Evolutionary conservation across 768 basidiomycete species (phyloP), one percentile per base, ranked within the genome.

Genomic region (Filobasidium floriforme): DNA sequence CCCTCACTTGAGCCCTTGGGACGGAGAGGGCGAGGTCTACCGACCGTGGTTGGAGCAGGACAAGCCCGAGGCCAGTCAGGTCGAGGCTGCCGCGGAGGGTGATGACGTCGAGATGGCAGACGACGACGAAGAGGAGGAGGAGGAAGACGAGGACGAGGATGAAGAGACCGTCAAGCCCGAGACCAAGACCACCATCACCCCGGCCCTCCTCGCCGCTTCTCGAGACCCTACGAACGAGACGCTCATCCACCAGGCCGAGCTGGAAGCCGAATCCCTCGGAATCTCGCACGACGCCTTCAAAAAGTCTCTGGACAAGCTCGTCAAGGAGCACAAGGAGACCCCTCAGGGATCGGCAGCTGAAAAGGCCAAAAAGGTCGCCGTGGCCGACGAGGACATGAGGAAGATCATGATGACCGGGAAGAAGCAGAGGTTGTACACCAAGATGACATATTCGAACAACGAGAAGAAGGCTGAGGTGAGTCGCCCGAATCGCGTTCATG

Each of bases 401-500:
- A 94, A 93, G 84, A 94, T 97, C 87, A 84, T 97, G 85, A 87
- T 96, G 87, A 94, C 90, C 81, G 92, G 90, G 79, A 91, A 89
- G 81, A 88, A 94, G 79, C 85, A 86, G 72, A 93, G 93, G 80
- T 79, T 96, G 72, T 94, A 93, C 77, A 90, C 92, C 79, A 88
- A 88, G 80, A 89, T 96, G 85, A 90, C 92, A 80, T 85, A 89
- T 76, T 86, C 87, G 70, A 84, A 93, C 76, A 83, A 84, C 76
- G 89, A 87, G 80, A 86, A 87, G 67, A 82, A 82, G 15, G 80
- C 83, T 28, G 90, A 94, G 88, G 92, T 92, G 76, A 71, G 87
- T 81, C 28, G 61, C 65, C n/a, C n/a, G n/a, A 46, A 22, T 54
- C 46, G 32, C 52, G 29, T 57, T 37, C 32, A 37, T 37, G 32